Percentiles rank a stretch among this genome's conserved stretches.
Evolutionary conservation across 768 basidiomycete genomes (phyloP).

Genomic region (Coprinopsis marcescibilis): DNA sequence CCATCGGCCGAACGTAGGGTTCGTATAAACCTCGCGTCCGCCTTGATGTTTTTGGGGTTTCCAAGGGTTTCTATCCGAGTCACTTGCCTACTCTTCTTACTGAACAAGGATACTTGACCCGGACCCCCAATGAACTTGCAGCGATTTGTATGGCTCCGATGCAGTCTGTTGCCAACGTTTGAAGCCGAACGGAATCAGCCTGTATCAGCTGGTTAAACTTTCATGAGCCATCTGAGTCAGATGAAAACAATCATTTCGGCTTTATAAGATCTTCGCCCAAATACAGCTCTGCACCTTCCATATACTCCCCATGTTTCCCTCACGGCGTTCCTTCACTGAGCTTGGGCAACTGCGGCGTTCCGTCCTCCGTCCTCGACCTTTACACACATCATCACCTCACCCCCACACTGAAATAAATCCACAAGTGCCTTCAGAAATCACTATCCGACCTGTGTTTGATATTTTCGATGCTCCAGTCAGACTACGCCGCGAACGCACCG

Average conservation of each 20-base stretch:
- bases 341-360: background rate
- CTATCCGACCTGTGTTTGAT: conserved; percentile 36
- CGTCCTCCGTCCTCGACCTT: background rate
- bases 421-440: conserved; percentile 21
- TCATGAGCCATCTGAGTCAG: no score
- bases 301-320: conserved; percentile 3
- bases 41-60: background rate
- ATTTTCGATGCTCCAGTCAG: conserved; percentile 45
- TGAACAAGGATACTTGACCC: no score
- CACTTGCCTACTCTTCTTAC: background rate
- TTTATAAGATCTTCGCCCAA: conserved; percentile 2
- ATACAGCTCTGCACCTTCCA: conserved; percentile 4
- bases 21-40: background rate
- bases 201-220: no score
- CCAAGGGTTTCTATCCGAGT: background rate
- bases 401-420: no score
- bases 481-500: conserved; percentile 28
- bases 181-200: no score
- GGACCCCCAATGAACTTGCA: no score
- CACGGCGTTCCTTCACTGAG: background rate
- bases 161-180: no score
- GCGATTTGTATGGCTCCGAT: no score
- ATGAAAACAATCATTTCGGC: no score
- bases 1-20: no score
- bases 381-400: background rate